A percentile compares a stretch with the other conserved stretches of the same genome.
Conservation (phyloP, 2,329 filamentous ascomycete genomes). For the Thyridium curvatum region DNA sequence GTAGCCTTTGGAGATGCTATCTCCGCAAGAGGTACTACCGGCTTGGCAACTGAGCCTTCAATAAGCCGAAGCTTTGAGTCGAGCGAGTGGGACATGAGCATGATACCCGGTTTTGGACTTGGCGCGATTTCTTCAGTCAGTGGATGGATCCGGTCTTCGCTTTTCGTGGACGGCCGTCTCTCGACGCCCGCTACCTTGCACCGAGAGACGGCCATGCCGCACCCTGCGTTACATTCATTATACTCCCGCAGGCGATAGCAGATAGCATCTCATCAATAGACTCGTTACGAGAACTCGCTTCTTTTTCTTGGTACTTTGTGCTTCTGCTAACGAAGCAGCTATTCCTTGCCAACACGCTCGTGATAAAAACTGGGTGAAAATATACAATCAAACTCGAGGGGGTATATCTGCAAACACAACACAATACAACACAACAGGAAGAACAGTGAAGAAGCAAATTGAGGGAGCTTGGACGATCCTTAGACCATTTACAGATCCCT, state of each 20-base stretch:
- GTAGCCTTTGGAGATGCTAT: not conserved
- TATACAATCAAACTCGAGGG: not conserved
- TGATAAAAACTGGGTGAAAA: not conserved
- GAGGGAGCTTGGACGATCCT: not conserved
- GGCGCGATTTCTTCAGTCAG: too few relatives aligned
- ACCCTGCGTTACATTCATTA: too few relatives aligned
- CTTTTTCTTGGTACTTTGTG: not conserved
- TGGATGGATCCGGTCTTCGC: too few relatives aligned
- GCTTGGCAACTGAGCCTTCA: not conserved
- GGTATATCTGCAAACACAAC: not conserved
- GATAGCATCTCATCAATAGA: too few relatives aligned
- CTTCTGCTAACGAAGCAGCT: too few relatives aligned
- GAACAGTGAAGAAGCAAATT: not conserved
- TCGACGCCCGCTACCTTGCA: too few relatives aligned
- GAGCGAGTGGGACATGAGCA: not conserved
- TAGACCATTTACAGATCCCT: constrained; percentile 8
- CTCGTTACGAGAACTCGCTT: not conserved
- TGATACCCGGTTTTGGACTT: too few relatives aligned
- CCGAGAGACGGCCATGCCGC: too few relatives aligned
- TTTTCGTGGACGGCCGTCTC: too few relatives aligned
- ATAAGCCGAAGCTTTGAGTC: too few relatives aligned
- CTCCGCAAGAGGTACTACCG: not conserved
- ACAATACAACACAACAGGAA: not conserved
- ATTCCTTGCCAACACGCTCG: too few relatives aligned
- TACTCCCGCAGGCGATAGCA: too few relatives aligned